Conservation (phyloP, 345 rosid genomes). For the Adansonia digitata region DNA sequence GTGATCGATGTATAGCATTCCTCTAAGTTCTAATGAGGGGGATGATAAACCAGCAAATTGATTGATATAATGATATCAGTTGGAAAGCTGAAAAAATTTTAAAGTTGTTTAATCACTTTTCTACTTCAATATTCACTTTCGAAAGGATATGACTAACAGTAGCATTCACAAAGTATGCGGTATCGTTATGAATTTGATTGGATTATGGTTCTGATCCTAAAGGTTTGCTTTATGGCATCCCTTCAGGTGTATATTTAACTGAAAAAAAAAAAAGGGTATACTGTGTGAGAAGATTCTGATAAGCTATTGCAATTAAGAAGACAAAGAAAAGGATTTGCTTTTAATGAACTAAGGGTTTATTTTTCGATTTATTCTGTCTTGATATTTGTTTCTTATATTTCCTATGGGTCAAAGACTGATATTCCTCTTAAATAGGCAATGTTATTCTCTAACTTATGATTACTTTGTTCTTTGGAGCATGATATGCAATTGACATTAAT, state of each 20-base stretch:
- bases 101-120: not conserved
- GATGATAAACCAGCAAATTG: not conserved
- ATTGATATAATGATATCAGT: not conserved
- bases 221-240: not conserved
- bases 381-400: not conserved
- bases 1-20: not conserved
- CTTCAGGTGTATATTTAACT: not conserved
- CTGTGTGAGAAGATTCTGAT: not conserved
- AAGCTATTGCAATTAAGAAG: not conserved
- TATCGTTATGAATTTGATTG: not conserved
- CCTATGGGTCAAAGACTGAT: not conserved
- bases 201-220: constrained; percentile 3
- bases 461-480: not conserved
- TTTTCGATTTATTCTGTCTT: not conserved
- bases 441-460: not conserved
- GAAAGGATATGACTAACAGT: not conserved
- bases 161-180: not conserved
- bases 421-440: not conserved
- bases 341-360: not conserved
- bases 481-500: not conserved
- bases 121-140: not conserved
- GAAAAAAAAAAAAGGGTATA: not conserved
- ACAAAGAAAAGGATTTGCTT: not conserved
- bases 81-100: not conserved
- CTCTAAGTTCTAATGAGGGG: not conserved